These are phyloP conservation scores for Ricinus communis DNA, from an alignment of 345 rosid species.

Conservation along the genomic window DNA sequence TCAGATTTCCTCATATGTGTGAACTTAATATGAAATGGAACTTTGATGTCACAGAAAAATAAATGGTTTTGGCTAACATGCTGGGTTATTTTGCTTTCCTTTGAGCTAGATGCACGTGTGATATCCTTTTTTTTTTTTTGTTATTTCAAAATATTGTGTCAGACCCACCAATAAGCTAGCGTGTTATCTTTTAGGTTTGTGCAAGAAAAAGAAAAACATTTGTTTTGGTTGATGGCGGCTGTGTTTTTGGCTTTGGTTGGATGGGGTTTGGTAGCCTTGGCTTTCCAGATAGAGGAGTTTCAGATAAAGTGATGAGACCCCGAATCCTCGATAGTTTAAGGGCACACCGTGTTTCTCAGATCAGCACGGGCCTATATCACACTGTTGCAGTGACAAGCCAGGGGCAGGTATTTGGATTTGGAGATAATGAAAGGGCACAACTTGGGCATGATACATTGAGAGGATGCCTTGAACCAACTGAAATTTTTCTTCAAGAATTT, in stretches of 20 bases:
- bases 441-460: slow-evolving; percentile 84
- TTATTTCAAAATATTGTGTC: too few species aligned
- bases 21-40: neutral
- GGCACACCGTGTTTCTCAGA: slow-evolving; percentile 70
- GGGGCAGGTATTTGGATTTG: slow-evolving; percentile 82
- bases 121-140: neutral
- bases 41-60: neutral
- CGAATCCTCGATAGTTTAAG: slow-evolving; percentile 65
- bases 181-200: slow-evolving; percentile 60
- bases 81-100: neutral
- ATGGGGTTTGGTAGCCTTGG: slow-evolving; percentile 95
- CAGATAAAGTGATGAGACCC: slow-evolving; percentile 76
- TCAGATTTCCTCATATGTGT: neutral
- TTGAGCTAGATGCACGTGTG: neutral
- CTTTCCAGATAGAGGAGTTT: slow-evolving; percentile 68
- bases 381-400: slow-evolving; percentile 66
- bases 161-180: too few species aligned
- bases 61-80: neutral
- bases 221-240: slow-evolving; percentile 75
- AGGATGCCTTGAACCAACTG: slow-evolving; percentile 74
- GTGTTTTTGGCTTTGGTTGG: slow-evolving; percentile 82
- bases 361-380: slow-evolving; percentile 89
- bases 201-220: slow-evolving; percentile 95
- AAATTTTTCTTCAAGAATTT: slow-evolving; percentile 59
- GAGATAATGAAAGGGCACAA: slow-evolving; percentile 90